A percentile compares a stretch with the other conserved stretches of the same genome.
phyloP scores from a whole-genome alignment of 2,329 filamentous ascomycete genomes.

The Aspergillus japonicus region DNA sequence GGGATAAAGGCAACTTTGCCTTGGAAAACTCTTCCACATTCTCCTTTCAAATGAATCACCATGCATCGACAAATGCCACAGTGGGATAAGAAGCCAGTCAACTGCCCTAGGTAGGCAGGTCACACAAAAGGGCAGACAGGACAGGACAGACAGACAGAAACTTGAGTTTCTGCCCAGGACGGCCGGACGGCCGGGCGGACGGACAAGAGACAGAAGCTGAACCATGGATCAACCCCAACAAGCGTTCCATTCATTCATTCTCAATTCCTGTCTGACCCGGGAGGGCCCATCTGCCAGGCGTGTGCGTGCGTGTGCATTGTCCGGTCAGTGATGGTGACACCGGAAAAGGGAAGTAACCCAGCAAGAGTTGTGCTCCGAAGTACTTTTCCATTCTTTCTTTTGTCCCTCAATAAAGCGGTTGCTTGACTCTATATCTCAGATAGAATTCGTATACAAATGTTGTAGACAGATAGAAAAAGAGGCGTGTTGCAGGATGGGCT shows the following conservation, averaged over 20 bases:
- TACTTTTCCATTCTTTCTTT: no score
- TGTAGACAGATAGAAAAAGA: neutral
- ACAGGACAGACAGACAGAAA: neutral
- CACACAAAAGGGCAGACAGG: neutral
- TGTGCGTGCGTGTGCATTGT: no score
- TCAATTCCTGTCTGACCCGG: neutral
- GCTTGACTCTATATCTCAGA: no score
- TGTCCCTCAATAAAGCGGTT: no score
- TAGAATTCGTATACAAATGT: neutral
- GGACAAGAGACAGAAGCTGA: neutral
- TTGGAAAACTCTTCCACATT: no score
- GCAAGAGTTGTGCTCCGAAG: no score
- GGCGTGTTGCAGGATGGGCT: neutral
- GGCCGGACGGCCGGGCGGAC: neutral
- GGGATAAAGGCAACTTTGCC: no score
- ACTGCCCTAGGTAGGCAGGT: neutral
- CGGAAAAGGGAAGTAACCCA: neutral
- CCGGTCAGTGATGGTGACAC: neutral
- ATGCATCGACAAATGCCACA: neutral
- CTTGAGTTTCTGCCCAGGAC: neutral
- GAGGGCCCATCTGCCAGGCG: no score
- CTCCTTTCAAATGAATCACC: neutral
- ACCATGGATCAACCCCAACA: neutral
- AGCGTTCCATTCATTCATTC: neutral
- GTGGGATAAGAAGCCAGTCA: slow-evolving; percentile 5